Base-by-base conservation (phyloP, 306 rosid genomes). In the Cucurbita moschata region DNA sequence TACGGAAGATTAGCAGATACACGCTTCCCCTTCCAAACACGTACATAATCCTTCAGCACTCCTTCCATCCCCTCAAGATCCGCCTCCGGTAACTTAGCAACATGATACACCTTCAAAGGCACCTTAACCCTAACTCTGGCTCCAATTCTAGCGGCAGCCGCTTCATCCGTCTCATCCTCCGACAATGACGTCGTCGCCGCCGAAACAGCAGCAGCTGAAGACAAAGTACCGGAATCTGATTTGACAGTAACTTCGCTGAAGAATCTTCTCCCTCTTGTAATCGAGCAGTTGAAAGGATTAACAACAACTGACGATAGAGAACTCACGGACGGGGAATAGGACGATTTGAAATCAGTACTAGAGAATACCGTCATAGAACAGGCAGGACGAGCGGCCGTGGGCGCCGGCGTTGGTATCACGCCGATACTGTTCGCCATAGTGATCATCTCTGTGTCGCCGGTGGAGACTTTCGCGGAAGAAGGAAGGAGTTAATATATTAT, bases 1-100 rank as follows among this genome's bases (percentile, higher is more conserved):
- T 57, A 90, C 70, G 99, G 99, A 18, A 87, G 79, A 82, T 94
- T 94, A 10, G 97, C 97, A 12, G 99, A 94, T 63, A 94, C 89
- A 47, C 82, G 78, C 83, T 88, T 94, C 57, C 92, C 97, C 47
- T 89, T 94, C 99, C 99, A 94, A 37, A 89, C 59, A 19, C 79
- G 84, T 7, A 91, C 95, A 62, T 89, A 87, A 80, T 94, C 97
- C 88, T 91, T 91, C 76, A 94, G 77, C 68, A 79, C 71, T 15
- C 99, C 99, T 83, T 89, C 99, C 83, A 82, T 71, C 8, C 96
- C 97, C 1, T 75, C 61, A 15, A 94, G 85, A 72, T 94, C 95
- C 4, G 88, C 1, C 78, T 94, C 99, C 5, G 88, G 77, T 0
- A 85, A 86, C 79, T 76, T 91, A 2, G 97, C 96, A 49, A 94